A percentile compares a stretch with the other conserved stretches of the same genome.
Evolutionary conservation across 805 yeast genomes (phyloP).

Genomic region (Wickerhamomyces kurtzmanii): DNA sequence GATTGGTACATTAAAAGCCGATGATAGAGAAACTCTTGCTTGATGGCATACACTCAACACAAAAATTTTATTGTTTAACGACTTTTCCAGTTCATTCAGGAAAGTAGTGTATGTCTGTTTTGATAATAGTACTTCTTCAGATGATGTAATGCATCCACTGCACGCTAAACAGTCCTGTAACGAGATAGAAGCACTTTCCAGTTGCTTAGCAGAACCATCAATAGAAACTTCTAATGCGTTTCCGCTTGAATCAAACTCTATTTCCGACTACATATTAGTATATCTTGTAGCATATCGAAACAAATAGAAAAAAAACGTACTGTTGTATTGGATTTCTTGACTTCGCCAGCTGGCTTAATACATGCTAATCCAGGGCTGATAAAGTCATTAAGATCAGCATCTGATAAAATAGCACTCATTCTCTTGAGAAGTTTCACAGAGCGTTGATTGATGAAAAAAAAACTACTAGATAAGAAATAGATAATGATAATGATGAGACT

Average conservation of each 20-base stretch:
- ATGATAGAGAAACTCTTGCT: constrained; percentile 71
- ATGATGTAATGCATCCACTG: constrained; percentile 93
- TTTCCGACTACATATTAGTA: constrained; percentile 28
- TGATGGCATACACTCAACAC: constrained; percentile 83
- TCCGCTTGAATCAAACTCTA: constrained; percentile 50
- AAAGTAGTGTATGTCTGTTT: constrained; percentile 84
- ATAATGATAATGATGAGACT: constrained; percentile 1
- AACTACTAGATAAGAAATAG: not conserved
- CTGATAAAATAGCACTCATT: constrained; percentile 85
- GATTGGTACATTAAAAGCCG: constrained; percentile 45
- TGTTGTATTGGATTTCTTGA: constrained; percentile 18
- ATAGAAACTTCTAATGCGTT: constrained; percentile 61
- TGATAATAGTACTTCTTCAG: constrained; percentile 90
- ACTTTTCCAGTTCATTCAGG: constrained; percentile 40
- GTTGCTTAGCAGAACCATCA: constrained; percentile 37
- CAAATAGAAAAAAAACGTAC: no score
- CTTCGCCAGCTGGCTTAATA: constrained; percentile 68
- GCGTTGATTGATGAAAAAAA: no score
- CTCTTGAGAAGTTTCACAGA: not conserved
- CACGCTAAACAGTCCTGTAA: constrained; percentile 93
- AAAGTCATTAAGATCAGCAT: constrained; percentile 89
- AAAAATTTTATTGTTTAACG: constrained; percentile 30
- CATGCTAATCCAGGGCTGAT: constrained; percentile 93
- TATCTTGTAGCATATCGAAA: no score
- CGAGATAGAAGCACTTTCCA: constrained; percentile 80